These are phyloP conservation scores for Ceratocystis destructans DNA, from an alignment of 2,329 filamentous ascomycete genomes.

Conservation along the genomic window DNA sequence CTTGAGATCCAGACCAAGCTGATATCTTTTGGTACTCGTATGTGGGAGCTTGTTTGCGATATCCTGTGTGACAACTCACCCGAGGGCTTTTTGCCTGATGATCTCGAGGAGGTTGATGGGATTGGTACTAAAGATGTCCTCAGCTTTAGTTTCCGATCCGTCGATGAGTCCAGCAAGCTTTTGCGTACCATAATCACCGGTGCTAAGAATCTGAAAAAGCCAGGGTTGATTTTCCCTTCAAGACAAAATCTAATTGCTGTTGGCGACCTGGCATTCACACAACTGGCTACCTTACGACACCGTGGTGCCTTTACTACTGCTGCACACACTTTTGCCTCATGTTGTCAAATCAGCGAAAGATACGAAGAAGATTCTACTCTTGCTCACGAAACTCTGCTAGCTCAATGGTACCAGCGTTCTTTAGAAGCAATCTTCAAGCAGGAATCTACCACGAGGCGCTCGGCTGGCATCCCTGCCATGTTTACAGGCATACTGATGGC, in stretches of 20 bases:
- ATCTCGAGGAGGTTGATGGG: conserved; percentile 56
- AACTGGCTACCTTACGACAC: conserved; percentile 72
- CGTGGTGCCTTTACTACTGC: conserved; percentile 90
- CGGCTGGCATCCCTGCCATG: conserved; percentile 79
- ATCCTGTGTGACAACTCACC: conserved; percentile 89
- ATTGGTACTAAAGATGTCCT: conserved; percentile 76
- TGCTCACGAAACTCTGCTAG: conserved; percentile 36
- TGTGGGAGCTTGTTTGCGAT: conserved; percentile 64
- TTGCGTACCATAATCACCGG: conserved; percentile 49
- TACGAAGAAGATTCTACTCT: conserved; percentile 25
- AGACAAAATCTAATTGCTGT: conserved; percentile 47
- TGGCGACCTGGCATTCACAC: conserved; percentile 63
- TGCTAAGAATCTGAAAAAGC: conserved; percentile 33
- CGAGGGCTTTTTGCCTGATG: conserved; percentile 70
- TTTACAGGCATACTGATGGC: conserved; percentile 68
- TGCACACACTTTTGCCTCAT: conserved; percentile 69
- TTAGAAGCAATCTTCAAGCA: conserved; percentile 59
- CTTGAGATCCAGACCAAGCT: conserved; percentile 18
- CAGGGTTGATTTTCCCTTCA: conserved; percentile 35
- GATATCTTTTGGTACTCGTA: conserved; percentile 45
- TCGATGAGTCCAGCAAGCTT: conserved; percentile 83
- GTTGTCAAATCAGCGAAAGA: conserved; percentile 53
- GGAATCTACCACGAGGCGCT: conserved; percentile 72
- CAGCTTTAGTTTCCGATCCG: conserved; percentile 85
- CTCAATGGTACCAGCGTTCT: conserved; percentile 60